These are phyloP conservation scores for Aphanomyces euteiches DNA, from an alignment of 352 stramenopile species.

Conservation along the genomic window DNA sequence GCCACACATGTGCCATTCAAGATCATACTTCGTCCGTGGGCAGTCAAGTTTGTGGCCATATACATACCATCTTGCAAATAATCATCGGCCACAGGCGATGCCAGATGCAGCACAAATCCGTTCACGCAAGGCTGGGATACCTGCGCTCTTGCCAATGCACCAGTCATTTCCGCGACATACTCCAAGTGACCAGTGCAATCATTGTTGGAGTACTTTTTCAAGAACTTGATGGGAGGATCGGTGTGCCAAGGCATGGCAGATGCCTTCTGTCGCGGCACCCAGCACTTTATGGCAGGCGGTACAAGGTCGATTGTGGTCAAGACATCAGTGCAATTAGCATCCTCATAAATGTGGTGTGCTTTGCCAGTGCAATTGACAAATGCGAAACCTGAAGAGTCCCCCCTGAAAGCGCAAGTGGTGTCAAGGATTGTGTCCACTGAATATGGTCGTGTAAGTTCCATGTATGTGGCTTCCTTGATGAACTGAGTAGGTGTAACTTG, in stretches of 20 bases:
- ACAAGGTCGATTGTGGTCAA: too few relatives aligned
- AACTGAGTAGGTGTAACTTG: too few relatives aligned
- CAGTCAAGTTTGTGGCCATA: not conserved
- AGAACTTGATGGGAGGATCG: not conserved
- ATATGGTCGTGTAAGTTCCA: not conserved
- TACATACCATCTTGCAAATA: not conserved
- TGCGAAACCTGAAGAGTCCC: not conserved
- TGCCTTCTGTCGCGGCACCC: too few relatives aligned
- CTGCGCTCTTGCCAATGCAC: not conserved
- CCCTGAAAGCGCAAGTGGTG: not conserved
- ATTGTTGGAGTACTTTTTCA: not conserved
- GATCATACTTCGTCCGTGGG: too few relatives aligned
- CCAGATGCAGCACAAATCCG: not conserved
- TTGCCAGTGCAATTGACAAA: not conserved
- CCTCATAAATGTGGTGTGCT: not conserved
- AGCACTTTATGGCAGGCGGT: too few relatives aligned
- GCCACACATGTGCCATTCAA: too few relatives aligned
- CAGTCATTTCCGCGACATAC: not conserved
- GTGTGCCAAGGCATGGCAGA: too few relatives aligned
- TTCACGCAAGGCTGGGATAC: slow-evolving; percentile 4
- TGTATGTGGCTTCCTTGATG: too few relatives aligned
- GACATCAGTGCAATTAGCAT: not conserved
- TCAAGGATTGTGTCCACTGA: not conserved
- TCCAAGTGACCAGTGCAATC: not conserved
- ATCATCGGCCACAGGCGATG: not conserved